Base-by-base conservation (phyloP, 352 stramenopile species). In the Phytophthora litchii region DNA sequence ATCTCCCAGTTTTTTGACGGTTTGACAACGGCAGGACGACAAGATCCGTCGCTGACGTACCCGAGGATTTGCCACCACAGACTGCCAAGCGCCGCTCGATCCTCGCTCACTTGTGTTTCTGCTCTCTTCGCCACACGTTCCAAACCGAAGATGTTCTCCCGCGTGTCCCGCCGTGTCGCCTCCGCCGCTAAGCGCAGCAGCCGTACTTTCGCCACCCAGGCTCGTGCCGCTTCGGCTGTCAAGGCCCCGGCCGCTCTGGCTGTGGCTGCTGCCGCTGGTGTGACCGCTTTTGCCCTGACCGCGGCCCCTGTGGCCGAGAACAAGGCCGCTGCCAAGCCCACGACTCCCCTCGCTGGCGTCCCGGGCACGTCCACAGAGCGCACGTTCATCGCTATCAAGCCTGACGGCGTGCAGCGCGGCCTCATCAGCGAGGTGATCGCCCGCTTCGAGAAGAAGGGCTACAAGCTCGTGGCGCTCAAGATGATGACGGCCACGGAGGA, bases 371-470 rank as follows among this genome's bases (percentile, higher is more conserved):
- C 89, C 69, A 82, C 92, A 60, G 95, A 98, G 76, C 87, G 92
- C 64, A 98, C 93, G 45, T 98, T 98, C 78, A 94, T 98, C 57
- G 92, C 92, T 31, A 93, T 97, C 67, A 98, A 98, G 83, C 93
- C 95, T 6, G 93, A 98, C 68, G 95, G 90, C 49, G 95, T 98
- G 44, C 88, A 98, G 78, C 86, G 95, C 49, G 92, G 88, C 29
- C 79, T 98, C 27, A 83, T 98, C 67, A 92, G 87, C 57, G 91
- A 98, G 63, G 96, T 98, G 41, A 98, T 98, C 74, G 86, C 59
- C 52, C 86, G 95, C 60, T 98, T 98, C 66, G 93, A 98, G 75
- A 97, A 97, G 74, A 96, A 97, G 76, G 95, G 95, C 58, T 98
- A 98, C 89, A 98, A 98, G 77, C 85, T 96, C 59, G 89, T 97